Base-by-base conservation (phyloP, 106 monocot species). In the Amphibolis antarctica region DNA sequence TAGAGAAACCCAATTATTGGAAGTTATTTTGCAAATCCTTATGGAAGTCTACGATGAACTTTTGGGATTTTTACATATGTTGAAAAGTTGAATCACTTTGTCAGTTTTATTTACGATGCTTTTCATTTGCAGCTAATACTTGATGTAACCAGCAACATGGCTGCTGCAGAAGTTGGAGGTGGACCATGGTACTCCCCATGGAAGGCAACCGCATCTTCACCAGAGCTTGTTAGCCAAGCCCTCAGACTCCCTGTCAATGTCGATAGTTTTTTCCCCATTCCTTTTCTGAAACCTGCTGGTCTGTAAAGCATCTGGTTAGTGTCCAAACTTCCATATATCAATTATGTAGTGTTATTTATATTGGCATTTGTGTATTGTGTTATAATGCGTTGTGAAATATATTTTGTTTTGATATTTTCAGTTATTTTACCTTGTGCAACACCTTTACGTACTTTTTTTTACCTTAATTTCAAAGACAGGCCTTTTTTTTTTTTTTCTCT, bases 81-180 rank as follows among this genome's bases (percentile, higher is more conserved):
- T n/a, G n/a, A n/a, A n/a, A n/a, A n/a, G n/a, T n/a, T n/a, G n/a
- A n/a, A n/a, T n/a, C n/a, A n/a, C n/a, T n/a, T n/a, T n/a, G n/a
- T n/a, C n/a, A n/a, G n/a, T n/a, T n/a, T n/a, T 19, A 58, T 4
- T 25, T 14, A 11, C 26, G 51, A 30, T 26, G 5, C 5, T 53
- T 47, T 42, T 9, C 28, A 23, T 68, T 72, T 65, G 60, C 86
- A 96, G 94, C 22, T 86, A 46, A 86, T 96, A 22, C 86, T 96
- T 25, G 84, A 84, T 63, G 89, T 72, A 0, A 96, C 78, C 3
- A 96, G 94, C 69, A 70, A 82, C 71, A 82, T 90, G 94, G 94
- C 89, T 24, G 94, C 86, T 48, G 64, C 82, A 7, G 94, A 96
- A 82, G 84, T 96, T 17, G 94, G 94, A n/a, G 94, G 94, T 3